These are phyloP conservation scores for Microsporum audouinii DNA, from an alignment of 2,329 filamentous ascomycete genomes.

Conservation along the genomic window DNA sequence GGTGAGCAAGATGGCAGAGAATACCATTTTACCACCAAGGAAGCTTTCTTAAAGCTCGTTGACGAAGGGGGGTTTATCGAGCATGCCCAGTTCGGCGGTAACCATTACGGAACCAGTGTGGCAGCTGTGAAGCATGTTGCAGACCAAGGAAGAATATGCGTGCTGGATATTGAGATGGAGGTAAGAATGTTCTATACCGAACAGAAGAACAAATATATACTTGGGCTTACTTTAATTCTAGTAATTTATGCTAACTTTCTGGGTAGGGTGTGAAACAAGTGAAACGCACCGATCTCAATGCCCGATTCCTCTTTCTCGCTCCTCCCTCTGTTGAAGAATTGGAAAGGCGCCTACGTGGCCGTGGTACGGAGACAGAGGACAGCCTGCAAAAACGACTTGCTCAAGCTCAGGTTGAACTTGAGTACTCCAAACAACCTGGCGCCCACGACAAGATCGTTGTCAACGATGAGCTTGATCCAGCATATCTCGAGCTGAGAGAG, in stretches of 20 bases:
- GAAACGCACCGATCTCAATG: constrained; percentile 59
- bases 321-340: constrained; percentile 65
- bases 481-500: constrained; percentile 43
- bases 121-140: constrained; percentile 65
- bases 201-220: not conserved
- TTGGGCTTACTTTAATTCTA: not conserved
- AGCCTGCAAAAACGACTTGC: constrained; percentile 56
- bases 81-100: constrained; percentile 73
- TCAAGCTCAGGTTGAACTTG: constrained; percentile 64
- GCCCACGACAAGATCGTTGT: constrained; percentile 55
- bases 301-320: constrained; percentile 73
- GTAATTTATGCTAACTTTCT: not conserved
- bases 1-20: constrained; percentile 66
- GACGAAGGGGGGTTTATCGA: constrained; percentile 68
- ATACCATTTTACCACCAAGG: constrained; percentile 65
- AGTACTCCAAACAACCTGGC: constrained; percentile 56
- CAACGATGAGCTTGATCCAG: constrained; percentile 52
- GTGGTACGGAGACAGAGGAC: constrained; percentile 68
- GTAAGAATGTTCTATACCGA: constrained; percentile 29
- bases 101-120: constrained; percentile 77
- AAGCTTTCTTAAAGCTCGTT: constrained; percentile 57
- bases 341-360: constrained; percentile 60
- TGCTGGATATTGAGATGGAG: constrained; percentile 97
- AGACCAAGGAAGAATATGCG: constrained; percentile 59
- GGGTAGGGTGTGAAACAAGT: constrained; percentile 78